Evolutionary conservation across 2,329 filamentous ascomycete genomes (phyloP).

Genomic region (Sporothrix euskadiensis): DNA sequence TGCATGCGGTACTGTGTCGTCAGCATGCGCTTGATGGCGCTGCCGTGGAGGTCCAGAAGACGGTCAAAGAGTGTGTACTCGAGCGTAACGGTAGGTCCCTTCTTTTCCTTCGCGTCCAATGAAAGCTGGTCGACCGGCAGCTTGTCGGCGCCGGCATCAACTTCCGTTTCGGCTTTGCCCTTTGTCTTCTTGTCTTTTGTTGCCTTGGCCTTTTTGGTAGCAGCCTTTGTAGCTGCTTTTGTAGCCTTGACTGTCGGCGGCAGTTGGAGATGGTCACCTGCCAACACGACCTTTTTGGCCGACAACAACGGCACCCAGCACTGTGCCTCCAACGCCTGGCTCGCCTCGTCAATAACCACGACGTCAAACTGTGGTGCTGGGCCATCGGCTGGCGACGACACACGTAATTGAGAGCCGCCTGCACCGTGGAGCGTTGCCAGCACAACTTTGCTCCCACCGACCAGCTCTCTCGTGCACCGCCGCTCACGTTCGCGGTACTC

Average conservation of each 20-base stretch:
- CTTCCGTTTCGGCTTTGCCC: neutral
- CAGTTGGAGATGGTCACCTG: slow-evolving; percentile 91
- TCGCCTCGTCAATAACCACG: slow-evolving; percentile 93
- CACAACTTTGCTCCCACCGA: slow-evolving; percentile 79
- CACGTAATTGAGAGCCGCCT: slow-evolving; percentile 76
- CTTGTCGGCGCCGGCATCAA: neutral
- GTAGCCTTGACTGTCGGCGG: slow-evolving; percentile 91
- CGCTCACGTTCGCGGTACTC: slow-evolving; percentile 86
- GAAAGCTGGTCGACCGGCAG: slow-evolving; percentile 38
- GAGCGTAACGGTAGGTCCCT: slow-evolving; percentile 53
- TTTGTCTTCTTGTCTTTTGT: neutral
- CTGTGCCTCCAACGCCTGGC: slow-evolving; percentile 92
- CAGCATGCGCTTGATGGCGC: slow-evolving; percentile 86
- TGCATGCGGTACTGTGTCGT: slow-evolving; percentile 99
- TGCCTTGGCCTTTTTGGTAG: slow-evolving; percentile 25
- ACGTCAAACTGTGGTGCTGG: slow-evolving; percentile 78
- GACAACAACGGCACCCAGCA: slow-evolving; percentile 90
- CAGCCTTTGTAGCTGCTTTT: slow-evolving; percentile 62
- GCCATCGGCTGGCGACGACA: neutral
- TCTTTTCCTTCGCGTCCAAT: slow-evolving; percentile 27
- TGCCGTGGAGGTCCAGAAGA: slow-evolving; percentile 76
- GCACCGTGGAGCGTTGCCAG: slow-evolving; percentile 91
- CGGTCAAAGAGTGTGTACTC: slow-evolving; percentile 94
- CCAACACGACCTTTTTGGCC: slow-evolving; percentile 82
- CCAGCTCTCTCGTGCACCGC: slow-evolving; percentile 73